phyloP scores from a whole-genome alignment of 371 early-diverging fungal genomes.

The Haplosporangium sp. region DNA sequence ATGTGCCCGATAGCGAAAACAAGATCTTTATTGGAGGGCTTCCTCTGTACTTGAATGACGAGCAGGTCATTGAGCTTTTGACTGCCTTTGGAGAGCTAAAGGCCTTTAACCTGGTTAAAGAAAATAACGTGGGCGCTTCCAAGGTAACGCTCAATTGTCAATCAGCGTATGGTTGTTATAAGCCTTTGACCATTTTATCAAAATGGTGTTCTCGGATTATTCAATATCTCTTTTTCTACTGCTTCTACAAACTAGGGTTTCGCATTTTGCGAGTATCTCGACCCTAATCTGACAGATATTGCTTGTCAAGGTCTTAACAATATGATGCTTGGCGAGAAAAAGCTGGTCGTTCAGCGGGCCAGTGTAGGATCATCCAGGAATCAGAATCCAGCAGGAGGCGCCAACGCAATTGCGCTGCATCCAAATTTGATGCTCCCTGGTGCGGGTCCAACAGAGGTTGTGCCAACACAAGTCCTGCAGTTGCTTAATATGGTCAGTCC shows the following conservation, averaged over 20 bases:
- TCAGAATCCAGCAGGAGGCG: slow-evolving; percentile 49
- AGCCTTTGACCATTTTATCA: neutral
- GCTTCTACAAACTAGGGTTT: slow-evolving; percentile 72
- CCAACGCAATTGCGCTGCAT: slow-evolving; percentile 45
- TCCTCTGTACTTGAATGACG: slow-evolving; percentile 89
- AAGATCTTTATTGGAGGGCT: slow-evolving; percentile 96
- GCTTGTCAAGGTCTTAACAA: slow-evolving; percentile 95
- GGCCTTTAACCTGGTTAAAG: slow-evolving; percentile 94
- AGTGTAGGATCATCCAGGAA: slow-evolving; percentile 81
- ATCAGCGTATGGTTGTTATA: neutral
- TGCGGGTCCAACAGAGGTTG: slow-evolving; percentile 58
- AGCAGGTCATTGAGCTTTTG: slow-evolving; percentile 93
- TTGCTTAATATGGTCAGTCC: slow-evolving; percentile 95
- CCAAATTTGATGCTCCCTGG: slow-evolving; percentile 36
- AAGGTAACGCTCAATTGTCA: slow-evolving; percentile 63
- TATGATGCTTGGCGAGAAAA: slow-evolving; percentile 94
- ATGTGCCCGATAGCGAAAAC: slow-evolving; percentile 90
- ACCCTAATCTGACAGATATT: slow-evolving; percentile 89
- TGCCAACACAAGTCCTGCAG: slow-evolving; percentile 83
- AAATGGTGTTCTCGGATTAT: neutral
- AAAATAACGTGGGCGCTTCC: slow-evolving; percentile 80
- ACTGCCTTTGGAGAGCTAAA: slow-evolving; percentile 93
- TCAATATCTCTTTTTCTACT: neutral
- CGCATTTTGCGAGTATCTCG: slow-evolving; percentile 96
- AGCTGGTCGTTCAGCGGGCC: slow-evolving; percentile 95